These are phyloP conservation scores for Pseudozyma tsukubaensis DNA, from an alignment of 1,284 basidiomycete genomes.

Conservation along the genomic window DNA sequence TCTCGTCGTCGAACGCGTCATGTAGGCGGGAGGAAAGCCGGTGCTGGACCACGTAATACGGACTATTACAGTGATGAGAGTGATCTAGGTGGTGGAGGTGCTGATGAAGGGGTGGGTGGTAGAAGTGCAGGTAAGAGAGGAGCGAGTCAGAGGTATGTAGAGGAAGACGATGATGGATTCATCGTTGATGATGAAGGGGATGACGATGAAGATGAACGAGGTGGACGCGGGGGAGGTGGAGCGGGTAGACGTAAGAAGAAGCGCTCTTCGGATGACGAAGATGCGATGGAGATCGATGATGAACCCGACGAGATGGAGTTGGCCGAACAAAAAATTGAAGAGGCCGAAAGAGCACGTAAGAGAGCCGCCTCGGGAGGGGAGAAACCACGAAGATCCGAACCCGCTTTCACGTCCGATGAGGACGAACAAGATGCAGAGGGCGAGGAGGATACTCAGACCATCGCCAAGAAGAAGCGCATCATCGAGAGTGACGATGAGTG, in stretches of 20 bases:
- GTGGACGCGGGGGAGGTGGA: constrained; percentile 15
- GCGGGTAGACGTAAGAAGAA: constrained; percentile 36
- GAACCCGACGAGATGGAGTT: constrained; percentile 64
- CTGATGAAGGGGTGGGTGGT: constrained; percentile 26
- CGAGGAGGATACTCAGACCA: constrained; percentile 24
- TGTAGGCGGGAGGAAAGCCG: constrained; percentile 39
- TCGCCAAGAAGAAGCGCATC: constrained; percentile 53
- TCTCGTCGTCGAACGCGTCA: constrained; percentile 31
- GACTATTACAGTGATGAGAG: constrained; percentile 64
- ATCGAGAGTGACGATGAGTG: constrained; percentile 53
- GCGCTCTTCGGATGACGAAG: constrained; percentile 37
- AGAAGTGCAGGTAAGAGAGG: constrained; percentile 37
- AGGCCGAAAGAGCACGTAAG: constrained; percentile 45
- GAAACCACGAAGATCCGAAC: constrained; percentile 41
- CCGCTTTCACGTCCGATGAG: constrained; percentile 44
- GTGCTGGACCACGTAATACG: constrained; percentile 48
- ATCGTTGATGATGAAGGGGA: constrained; percentile 61
- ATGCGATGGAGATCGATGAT: constrained; percentile 62
- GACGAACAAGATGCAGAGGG: constrained; percentile 43
- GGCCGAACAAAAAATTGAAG: constrained; percentile 51
- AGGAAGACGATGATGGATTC: constrained; percentile 65
- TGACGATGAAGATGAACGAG: constrained; percentile 45
- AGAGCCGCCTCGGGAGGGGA: constrained; percentile 20
- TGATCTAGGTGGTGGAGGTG: constrained; percentile 45
- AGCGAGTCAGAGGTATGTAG: constrained; percentile 44